Base-by-base conservation (phyloP, 2,329 filamentous ascomycete species). In the Fusarium citri region DNA sequence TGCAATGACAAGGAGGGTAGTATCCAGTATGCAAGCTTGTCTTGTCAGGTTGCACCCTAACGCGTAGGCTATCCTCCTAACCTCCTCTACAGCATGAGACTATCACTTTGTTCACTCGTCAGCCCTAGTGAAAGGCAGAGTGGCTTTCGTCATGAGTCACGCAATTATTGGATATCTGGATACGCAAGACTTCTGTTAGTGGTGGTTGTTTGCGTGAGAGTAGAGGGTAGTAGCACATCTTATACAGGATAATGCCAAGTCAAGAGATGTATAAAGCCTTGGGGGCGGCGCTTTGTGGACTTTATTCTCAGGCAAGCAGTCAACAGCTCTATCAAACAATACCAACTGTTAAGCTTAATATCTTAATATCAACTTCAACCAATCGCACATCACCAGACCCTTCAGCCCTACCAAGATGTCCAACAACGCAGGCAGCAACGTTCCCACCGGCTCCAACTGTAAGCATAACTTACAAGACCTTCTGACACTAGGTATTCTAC, bases 71-170 rank as follows among this genome's bases (percentile, higher is more conserved):
- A 50, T 25, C 31, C 15, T 15, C 25, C 22, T 43, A 20, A 40
- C 23, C 22, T 34, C 40, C 37, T 30, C 46, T 31, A 30, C 25
- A 18, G 30, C 46, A 41, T 45, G 47, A 26, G 41, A 49, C 42
- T 31, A 37, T 56, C 42, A 25, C 15, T 40, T 22, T 37, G 30
- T 23, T 68, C 20, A 16, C 53, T 58, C 42, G 43, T 63, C 56
- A 62, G 45, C 49, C 55, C 23, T 63, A 30, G 51, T 57, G 46
- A 55, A 65, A 59, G 50, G 46, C 22, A 45, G 20, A 20, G 20
- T 41, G 25, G 43, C 15, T 64, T 69, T 62, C 71, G 72, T 76
- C 57, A 74, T 73, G 74, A 76, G 51, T 75, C 72, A 75, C 73
- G 72, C 58, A 72, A 68, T 58, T 55, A 28, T 40, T 60, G 41